Evolutionary conservation across 106 monocot genomes (phyloP), one percentile per base, ranked within the genome.

Genomic region (Apostasia shenzhenica): DNA sequence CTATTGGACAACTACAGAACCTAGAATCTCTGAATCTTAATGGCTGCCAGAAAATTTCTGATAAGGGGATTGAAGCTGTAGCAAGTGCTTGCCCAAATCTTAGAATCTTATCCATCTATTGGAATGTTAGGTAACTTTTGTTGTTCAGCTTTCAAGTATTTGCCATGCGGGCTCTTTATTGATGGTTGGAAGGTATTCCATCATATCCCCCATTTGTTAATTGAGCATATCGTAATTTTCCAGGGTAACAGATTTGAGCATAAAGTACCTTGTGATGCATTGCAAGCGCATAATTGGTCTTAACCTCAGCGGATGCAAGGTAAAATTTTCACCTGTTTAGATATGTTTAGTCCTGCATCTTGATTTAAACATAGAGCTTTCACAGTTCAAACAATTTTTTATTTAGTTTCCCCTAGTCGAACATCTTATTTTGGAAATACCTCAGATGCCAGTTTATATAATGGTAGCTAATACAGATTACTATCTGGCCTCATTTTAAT

Each of bases 301-400:
- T 65, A 95, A 95, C 78, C 75, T 95, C 73, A 95, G 95, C 69
- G 95, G 95, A 53, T 95, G 95, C 70, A 95, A 91, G 95, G 95
- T 95, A 82, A 61, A 3, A 55, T 57, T 3, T 8, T 8, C 37
- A 26, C 6, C 13, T 37, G 4, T 54, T 45, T 45, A 11, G 39
- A 61, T 8, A 8, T 50, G 14, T 60, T 37, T 45, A 14, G 26
- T 39, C 39, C 11, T 45, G 7, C 14, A 54, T 14, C 3, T 58
- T 72, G 56, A 45, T 7, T 46, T 40, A 6, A 59, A 40, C 14
- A 52, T 12, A 8, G 38, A 42, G 41, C 39, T 61, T 42, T 42
- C 39, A 41, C 9, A 2, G 14, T 48, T 66, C 45, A n/a, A n/a
- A 4, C 57, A 57, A 37, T 26, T 57, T 57, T 14, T 38, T 57